Conservation (phyloP, 768 basidiomycete genomes). For the Clitopilus passeckerianus region DNA sequence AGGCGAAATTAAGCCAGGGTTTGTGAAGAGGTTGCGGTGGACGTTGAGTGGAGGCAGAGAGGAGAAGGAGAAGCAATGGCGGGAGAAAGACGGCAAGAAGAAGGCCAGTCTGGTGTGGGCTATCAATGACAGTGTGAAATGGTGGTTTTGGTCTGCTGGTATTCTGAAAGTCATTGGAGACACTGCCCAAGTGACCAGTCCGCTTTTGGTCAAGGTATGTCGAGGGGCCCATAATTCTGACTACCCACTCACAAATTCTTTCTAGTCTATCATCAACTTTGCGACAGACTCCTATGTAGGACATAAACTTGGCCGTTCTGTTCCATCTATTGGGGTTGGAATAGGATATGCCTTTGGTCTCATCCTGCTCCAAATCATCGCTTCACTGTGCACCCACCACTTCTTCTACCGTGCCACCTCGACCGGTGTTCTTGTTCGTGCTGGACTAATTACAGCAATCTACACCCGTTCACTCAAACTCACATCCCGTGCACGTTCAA, state of each 20-base stretch:
- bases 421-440: constrained; percentile 76
- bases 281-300: constrained; percentile 54
- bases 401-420: constrained; percentile 77
- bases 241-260: not conserved
- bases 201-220: constrained; percentile 73
- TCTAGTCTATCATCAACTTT: constrained; percentile 69
- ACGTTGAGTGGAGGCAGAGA: constrained; percentile 44
- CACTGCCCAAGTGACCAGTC: constrained; percentile 67
- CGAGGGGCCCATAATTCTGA: not conserved
- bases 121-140: constrained; percentile 73
- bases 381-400: constrained; percentile 70
- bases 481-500: constrained; percentile 73
- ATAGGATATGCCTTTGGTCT: constrained; percentile 75
- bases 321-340: constrained; percentile 47
- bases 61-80: constrained; percentile 60
- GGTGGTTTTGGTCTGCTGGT: constrained; percentile 76
- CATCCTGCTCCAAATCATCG: constrained; percentile 59
- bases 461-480: constrained; percentile 75
- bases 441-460: constrained; percentile 83
- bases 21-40: constrained; percentile 56
- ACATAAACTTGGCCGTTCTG: constrained; percentile 27
- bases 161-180: constrained; percentile 58
- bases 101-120: constrained; percentile 62
- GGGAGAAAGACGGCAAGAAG: constrained; percentile 55
- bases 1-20: constrained; percentile 57